Evolutionary conservation across 345 rosid genomes (phyloP), one percentile per base, ranked within the genome.

Genomic region (Eucalyptus melliodora): DNA sequence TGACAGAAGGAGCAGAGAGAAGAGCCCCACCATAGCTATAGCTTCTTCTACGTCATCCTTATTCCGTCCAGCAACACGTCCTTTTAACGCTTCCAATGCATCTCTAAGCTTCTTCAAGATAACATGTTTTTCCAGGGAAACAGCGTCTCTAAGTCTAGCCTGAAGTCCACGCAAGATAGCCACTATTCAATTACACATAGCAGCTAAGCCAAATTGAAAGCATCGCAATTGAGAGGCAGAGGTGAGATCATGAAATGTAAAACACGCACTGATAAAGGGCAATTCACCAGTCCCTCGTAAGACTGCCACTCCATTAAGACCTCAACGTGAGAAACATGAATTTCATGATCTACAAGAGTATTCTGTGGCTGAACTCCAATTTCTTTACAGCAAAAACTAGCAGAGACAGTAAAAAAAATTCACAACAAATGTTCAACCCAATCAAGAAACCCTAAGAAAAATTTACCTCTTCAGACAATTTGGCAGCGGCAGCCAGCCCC

Each of bases 1-100:
- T 40, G 81, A 86, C 50, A 91, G 81, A 26, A n/a, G 85, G 23
- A 69, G 87, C 55, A 17, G 37, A 16, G 24, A 88, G 34, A 89
- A 34, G 86, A 89, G 83, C 93, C 97, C 88, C 91, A 97, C 99
- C 99, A 97, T 98, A 47, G 96, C 90, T 91, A 97, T 96, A 91
- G 99, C 99, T 90, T 96, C 99, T 93, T 94, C 96, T 67, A 97
- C 99, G 88, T 98, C 99, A 92, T 97, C 99, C 93, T 97, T 97
- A 95, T 97, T 97, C 92, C 95, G 94, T 86, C 98, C 99, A 8
- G 95, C 96, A 88, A 98, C 99, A 77, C 96, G 96, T 87, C 99
- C 99, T 93, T 91, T 95, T 88, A 98, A 91, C 49, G 98, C 96
- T 92, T 97, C 98, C 89, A 98, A 89, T 16, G 98, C 99, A 94